Conservation (phyloP, 805 yeast genomes). For the Candida glaebosa region DNA sequence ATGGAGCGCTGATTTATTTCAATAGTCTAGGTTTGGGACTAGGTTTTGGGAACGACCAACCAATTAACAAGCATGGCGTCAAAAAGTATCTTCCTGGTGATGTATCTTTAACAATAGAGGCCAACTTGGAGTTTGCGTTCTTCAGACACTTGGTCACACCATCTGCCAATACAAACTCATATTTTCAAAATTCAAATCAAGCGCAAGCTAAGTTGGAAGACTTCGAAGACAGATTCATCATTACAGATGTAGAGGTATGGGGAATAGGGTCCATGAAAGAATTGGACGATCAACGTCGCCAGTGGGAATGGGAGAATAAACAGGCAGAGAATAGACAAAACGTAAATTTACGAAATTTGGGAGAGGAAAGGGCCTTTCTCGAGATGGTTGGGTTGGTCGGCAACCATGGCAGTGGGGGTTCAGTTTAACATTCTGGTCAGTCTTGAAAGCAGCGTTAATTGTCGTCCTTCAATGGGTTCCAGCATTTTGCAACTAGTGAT, state of each 20-base stretch:
- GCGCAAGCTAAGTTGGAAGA: conserved; percentile 14
- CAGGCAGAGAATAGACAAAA: conserved; percentile 78
- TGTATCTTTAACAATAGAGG: conserved; percentile 75
- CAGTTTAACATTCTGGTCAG: conserved; percentile 30
- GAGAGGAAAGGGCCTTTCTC: conserved; percentile 80
- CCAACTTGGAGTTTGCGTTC: conserved; percentile 73
- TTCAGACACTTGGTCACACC: conserved; percentile 61
- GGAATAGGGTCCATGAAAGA: conserved; percentile 84
- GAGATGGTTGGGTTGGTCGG: conserved; percentile 77
- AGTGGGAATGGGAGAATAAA: conserved; percentile 89
- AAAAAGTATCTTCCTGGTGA: conserved; percentile 63
- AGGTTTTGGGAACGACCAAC: conserved; percentile 76
- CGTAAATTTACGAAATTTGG: conserved; percentile 60
- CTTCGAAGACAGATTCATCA: conserved; percentile 67
- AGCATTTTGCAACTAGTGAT: neutral
- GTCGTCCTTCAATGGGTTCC: too few species aligned
- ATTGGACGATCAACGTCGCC: conserved; percentile 66
- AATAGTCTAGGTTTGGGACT: conserved; percentile 74
- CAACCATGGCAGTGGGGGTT: conserved; percentile 45
- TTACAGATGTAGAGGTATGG: conserved; percentile 84
- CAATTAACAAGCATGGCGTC: conserved; percentile 44
- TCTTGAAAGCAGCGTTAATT: too few species aligned
- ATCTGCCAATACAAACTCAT: conserved; percentile 16
- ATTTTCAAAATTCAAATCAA: conserved; percentile 25
- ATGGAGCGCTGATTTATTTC: conserved; percentile 53